phyloP scores from a whole-genome alignment of 2,329 filamentous ascomycete species.

The Diaporthe longicolla region DNA sequence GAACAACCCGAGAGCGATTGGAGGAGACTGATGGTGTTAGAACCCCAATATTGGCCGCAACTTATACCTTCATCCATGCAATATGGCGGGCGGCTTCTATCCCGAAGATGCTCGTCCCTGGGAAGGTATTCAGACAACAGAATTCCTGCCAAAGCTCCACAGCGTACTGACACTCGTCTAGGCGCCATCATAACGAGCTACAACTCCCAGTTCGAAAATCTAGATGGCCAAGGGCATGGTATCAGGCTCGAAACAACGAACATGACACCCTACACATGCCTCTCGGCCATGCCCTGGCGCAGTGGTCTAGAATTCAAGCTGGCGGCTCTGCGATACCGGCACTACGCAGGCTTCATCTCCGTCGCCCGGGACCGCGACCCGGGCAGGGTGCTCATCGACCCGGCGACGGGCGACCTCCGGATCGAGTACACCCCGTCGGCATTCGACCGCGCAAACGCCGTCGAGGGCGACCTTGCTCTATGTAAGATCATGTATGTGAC shows the following conservation, averaged over 20 bases:
- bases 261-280: conserved; percentile 78
- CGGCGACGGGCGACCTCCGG: conserved; percentile 72
- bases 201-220: conserved; percentile 82
- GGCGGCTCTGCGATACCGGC: conserved; percentile 75
- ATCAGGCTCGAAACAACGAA: conserved; percentile 82
- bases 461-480: conserved; percentile 79
- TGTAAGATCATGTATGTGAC: conserved; percentile 84
- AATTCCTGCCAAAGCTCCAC: neutral
- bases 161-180: conserved; percentile 51
- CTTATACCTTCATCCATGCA: conserved; percentile 82
- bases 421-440: conserved; percentile 79
- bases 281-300: conserved; percentile 77
- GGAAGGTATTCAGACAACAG: conserved; percentile 62
- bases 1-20: neutral
- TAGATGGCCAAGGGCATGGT: conserved; percentile 85
- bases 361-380: conserved; percentile 82
- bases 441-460: conserved; percentile 79
- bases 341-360: conserved; percentile 80
- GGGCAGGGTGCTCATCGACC: conserved; percentile 81
- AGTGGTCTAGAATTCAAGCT: conserved; percentile 80
- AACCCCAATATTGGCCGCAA: conserved; percentile 85
- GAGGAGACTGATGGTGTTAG: conserved; percentile 49
- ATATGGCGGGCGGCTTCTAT: conserved; percentile 71
- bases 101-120: conserved; percentile 78
- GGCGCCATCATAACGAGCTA: conserved; percentile 86